phyloP scores from a whole-genome alignment of 208 protist species.

The Tetramitus jugosus region DNA sequence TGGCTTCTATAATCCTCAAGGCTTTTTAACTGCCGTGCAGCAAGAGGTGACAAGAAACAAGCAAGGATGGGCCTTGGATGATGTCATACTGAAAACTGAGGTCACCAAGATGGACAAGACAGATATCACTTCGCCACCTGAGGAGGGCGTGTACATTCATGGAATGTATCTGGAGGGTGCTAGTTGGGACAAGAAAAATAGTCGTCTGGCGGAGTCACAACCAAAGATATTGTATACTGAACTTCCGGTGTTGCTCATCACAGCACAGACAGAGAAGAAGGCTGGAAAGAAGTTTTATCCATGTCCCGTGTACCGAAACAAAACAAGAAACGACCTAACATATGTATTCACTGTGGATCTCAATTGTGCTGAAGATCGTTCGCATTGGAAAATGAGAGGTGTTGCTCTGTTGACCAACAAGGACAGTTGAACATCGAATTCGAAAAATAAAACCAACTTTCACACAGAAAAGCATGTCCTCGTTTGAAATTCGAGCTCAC shows the following conservation, averaged over 20 bases:
- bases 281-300: slow-evolving; percentile 82
- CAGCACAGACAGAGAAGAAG: slow-evolving; percentile 49
- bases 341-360: slow-evolving; percentile 93
- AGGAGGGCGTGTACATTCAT: slow-evolving; percentile 91
- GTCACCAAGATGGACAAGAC: slow-evolving; percentile 70
- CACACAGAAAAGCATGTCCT: too few relatives aligned
- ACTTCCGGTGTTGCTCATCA: slow-evolving; percentile 89
- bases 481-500: too few relatives aligned
- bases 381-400: slow-evolving; percentile 91
- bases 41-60: slow-evolving; percentile 89
- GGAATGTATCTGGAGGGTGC: slow-evolving; percentile 94
- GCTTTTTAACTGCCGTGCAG: slow-evolving; percentile 95
- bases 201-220: slow-evolving; percentile 75
- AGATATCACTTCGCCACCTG: slow-evolving; percentile 63
- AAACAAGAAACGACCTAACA: slow-evolving; percentile 81
- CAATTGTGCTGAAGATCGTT: slow-evolving; percentile 75
- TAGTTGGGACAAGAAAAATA: slow-evolving; percentile 86
- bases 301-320: slow-evolving; percentile 95
- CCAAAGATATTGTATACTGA: slow-evolving; percentile 86
- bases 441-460: too few relatives aligned
- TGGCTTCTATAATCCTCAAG: slow-evolving; percentile 98
- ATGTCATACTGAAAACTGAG: slow-evolving; percentile 83
- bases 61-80: slow-evolving; percentile 89
- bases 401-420: slow-evolving; percentile 73
- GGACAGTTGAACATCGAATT: too few relatives aligned